Evolutionary conservation across 768 basidiomycete species (phyloP).

Genomic region (Boletus sensibilis): DNA sequence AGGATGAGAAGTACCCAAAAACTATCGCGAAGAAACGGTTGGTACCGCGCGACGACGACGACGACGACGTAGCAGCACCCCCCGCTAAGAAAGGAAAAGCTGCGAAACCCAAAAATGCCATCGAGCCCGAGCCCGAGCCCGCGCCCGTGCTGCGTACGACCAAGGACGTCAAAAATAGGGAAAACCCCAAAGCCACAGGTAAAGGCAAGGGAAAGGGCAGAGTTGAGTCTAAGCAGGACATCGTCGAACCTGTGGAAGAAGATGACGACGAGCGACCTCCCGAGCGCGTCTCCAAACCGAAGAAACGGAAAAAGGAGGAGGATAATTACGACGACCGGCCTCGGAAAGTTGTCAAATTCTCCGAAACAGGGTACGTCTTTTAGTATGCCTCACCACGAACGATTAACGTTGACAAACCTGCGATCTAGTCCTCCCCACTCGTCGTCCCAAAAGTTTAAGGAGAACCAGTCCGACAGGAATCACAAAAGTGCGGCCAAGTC

Average conservation of each 20-base stretch:
- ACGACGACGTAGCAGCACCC: not conserved
- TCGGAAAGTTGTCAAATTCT: slow-evolving; percentile 20
- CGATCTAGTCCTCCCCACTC: slow-evolving; percentile 7
- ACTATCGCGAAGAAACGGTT: slow-evolving; percentile 7
- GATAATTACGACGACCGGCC: slow-evolving; percentile 25
- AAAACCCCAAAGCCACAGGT: not conserved
- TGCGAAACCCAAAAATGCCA: not conserved
- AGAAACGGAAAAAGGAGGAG: slow-evolving; percentile 23
- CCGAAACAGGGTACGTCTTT: slow-evolving; percentile 15
- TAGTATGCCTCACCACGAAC: not conserved
- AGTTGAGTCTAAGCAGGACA: not conserved
- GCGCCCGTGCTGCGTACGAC: not conserved
- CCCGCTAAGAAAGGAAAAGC: slow-evolving; percentile 20
- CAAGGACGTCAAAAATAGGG: not conserved
- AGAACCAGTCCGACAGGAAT: slow-evolving; percentile 24
- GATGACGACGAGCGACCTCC: not conserved
- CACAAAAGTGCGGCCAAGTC: not conserved
- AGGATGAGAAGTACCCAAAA: not conserved
- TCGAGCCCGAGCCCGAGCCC: not conserved
- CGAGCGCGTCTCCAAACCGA: slow-evolving; percentile 2
- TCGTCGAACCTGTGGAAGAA: not conserved
- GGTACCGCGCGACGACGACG: slow-evolving; percentile 1
- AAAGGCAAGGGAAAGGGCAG: not conserved
- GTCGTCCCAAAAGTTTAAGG: slow-evolving; percentile 36
- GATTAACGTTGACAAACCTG: not conserved